phyloP scores from a whole-genome alignment of 768 basidiomycete genomes.

The Favolaschia claudopus region DNA sequence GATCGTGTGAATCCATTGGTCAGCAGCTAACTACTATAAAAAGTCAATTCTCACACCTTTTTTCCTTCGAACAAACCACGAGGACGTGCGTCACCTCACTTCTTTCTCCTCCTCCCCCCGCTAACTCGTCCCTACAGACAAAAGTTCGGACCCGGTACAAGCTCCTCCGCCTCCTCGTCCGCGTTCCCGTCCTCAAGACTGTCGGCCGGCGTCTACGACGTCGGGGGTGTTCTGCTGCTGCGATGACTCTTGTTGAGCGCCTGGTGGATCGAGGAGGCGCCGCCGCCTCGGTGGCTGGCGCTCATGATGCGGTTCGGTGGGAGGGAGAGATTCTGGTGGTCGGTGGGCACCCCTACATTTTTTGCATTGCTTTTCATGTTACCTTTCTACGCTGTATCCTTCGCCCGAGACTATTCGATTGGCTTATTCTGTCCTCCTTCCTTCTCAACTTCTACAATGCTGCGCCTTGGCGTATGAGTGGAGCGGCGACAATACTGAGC shows the following conservation, averaged over 20 bases:
- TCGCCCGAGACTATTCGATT: no score
- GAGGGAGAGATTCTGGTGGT: conserved; percentile 32
- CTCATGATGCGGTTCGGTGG: conserved; percentile 62
- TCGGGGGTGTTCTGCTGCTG: conserved; percentile 45
- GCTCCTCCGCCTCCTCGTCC: conserved; percentile 87
- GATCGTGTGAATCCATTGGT: conserved; percentile 26
- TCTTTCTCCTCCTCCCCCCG: background rate
- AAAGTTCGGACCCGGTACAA: conserved; percentile 91
- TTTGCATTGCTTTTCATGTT: background rate
- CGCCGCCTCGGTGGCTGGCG: conserved; percentile 64
- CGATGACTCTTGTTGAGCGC: conserved; percentile 38
- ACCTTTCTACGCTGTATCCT: no score
- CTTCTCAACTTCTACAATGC: no score
- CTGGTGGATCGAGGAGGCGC: conserved; percentile 67
- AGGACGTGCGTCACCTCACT: conserved; percentile 54
- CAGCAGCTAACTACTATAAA: conserved; percentile 15
- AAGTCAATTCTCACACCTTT: conserved; percentile 8
- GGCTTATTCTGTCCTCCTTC: no score
- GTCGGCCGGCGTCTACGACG: conserved; percentile 37
- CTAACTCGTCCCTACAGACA: conserved; percentile 38
- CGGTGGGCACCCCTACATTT: conserved; percentile 40
- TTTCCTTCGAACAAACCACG: conserved; percentile 71
- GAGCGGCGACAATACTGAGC: no score
- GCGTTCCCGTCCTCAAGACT: conserved; percentile 93
- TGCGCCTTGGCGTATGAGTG: no score